These are phyloP conservation scores for Gliomastix tumulicola DNA, from an alignment of 2,329 filamentous ascomycete genomes.

Conservation along the genomic window DNA sequence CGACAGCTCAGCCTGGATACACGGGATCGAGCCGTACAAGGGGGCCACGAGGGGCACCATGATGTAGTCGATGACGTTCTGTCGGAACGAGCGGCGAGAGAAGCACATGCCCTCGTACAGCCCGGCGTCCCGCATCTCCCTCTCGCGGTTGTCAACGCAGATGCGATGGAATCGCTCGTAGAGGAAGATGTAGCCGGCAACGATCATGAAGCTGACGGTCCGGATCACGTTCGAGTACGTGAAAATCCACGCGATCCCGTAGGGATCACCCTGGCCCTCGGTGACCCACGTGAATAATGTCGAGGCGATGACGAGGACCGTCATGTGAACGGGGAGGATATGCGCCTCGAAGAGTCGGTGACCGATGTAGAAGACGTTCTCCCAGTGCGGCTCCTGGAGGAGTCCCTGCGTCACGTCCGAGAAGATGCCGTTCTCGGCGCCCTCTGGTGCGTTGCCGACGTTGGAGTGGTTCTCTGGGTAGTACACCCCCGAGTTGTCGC, in stretches of 20 bases:
- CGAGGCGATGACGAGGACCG: constrained; percentile 55
- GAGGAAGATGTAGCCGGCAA: constrained; percentile 56
- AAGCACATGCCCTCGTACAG: constrained; percentile 60
- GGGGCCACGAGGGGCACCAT: constrained; percentile 62
- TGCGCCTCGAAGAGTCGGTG: constrained; percentile 70
- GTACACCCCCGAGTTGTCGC: constrained; percentile 36
- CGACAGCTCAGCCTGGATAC: constrained; percentile 58
- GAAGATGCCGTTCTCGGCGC: constrained; percentile 44
- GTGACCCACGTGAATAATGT: constrained; percentile 51
- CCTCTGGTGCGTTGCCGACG: constrained; percentile 26
- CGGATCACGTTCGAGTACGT: constrained; percentile 52
- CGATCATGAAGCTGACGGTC: constrained; percentile 53
- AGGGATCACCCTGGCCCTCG: constrained; percentile 40
- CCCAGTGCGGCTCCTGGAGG: constrained; percentile 44
- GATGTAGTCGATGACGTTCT: constrained; percentile 55
- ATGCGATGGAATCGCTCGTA: constrained; percentile 63
- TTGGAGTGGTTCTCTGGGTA: constrained; percentile 37
- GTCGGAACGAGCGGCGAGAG: constrained; percentile 47
- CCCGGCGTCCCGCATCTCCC: constrained; percentile 60
- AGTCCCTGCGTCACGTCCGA: constrained; percentile 46
- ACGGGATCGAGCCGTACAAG: constrained; percentile 60
- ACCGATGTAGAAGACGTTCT: constrained; percentile 49
- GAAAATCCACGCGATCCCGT: constrained; percentile 53
- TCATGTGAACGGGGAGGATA: constrained; percentile 63
- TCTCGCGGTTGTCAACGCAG: constrained; percentile 52